A percentile compares a stretch with the other conserved stretches of the same genome.
Conservation (phyloP, 352 stramenopile genomes). For the Phytopythium kandeliae region DNA sequence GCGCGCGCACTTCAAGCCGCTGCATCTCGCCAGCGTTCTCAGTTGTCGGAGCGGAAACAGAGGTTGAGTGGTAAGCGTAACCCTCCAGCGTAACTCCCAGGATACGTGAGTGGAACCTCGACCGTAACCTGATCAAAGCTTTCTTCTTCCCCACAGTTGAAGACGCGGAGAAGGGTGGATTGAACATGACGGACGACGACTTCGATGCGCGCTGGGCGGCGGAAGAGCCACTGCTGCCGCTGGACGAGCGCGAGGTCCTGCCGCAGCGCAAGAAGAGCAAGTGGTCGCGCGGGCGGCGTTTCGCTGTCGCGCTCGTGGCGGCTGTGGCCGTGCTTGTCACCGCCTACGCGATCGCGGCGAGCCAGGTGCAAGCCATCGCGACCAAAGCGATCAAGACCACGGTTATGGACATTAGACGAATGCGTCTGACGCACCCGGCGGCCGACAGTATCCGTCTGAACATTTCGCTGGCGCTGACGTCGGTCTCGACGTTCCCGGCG, state of each 20-base stretch:
- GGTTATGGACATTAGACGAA: conserved; percentile 45
- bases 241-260: conserved; percentile 8
- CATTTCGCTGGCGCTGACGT: conserved; percentile 42
- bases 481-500: conserved; percentile 45
- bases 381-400: conserved; percentile 50
- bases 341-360: conserved; percentile 36
- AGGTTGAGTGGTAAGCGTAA: no score
- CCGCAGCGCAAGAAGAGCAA: not conserved
- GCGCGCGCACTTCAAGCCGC: conserved; percentile 51
- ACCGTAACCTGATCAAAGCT: not conserved
- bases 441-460: conserved; percentile 30
- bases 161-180: not conserved
- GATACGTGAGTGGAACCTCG: no score
- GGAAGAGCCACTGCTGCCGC: conserved; percentile 23
- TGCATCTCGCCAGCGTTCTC: conserved; percentile 24
- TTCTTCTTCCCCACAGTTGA: conserved; percentile 2
- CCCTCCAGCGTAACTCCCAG: no score
- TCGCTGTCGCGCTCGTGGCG: conserved; percentile 9
- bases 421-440: conserved; percentile 48
- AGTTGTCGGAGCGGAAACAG: no score
- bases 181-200: not conserved
- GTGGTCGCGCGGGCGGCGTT: conserved; percentile 20
- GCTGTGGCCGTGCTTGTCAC: conserved; percentile 22
- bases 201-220: conserved; percentile 19
- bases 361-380: conserved; percentile 51